Percentiles rank a stretch among this genome's conserved stretches.
Evolutionary conservation across 495 filamentous ascomycete genomes (phyloP).

Genomic region (Xanthoparmelia taractica): DNA sequence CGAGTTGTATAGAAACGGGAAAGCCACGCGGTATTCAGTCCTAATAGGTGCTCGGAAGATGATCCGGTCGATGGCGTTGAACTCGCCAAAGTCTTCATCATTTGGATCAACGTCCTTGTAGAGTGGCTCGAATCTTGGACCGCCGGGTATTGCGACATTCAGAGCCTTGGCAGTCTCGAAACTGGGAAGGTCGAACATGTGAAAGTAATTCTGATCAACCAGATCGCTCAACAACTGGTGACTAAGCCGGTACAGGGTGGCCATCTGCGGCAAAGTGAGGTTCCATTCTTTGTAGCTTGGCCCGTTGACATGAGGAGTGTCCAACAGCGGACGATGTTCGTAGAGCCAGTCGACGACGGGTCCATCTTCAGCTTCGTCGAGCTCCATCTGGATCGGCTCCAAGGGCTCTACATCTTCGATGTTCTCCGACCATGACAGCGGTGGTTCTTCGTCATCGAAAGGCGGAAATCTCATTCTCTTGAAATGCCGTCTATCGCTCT

Average conservation of each 20-base stretch:
- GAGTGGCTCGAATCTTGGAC: constrained; percentile 91
- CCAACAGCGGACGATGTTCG: constrained; percentile 83
- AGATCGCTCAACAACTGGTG: constrained; percentile 85
- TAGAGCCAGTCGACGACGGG: constrained; percentile 97
- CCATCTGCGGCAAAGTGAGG: constrained; percentile 89
- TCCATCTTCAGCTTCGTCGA: constrained; percentile 90
- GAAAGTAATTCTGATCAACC: constrained; percentile 93
- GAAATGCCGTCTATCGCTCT: constrained; percentile 92
- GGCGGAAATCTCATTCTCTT: constrained; percentile 99
- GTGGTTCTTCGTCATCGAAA: constrained; percentile 98
- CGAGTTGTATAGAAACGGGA: constrained; percentile 93
- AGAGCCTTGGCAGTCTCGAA: constrained; percentile 95
- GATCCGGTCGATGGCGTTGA: constrained; percentile 98
- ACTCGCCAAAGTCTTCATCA: constrained; percentile 98
- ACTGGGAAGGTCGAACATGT: constrained; percentile 94
- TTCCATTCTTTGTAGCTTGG: constrained; percentile 98
- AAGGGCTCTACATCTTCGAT: constrained; percentile 97
- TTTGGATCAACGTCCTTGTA: constrained; percentile 99
- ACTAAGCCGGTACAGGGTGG: constrained; percentile 85
- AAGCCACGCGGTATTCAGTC: constrained; percentile 92
- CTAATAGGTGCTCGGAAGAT: constrained; percentile 95
- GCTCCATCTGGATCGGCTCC: constrained; percentile 98
- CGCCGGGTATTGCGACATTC: constrained; percentile 94
- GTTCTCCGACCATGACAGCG: constrained; percentile 95
- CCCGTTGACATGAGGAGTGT: constrained; percentile 91